phyloP scores from a whole-genome alignment of 2,329 filamentous ascomycete species.

The Phialophora tarda region DNA sequence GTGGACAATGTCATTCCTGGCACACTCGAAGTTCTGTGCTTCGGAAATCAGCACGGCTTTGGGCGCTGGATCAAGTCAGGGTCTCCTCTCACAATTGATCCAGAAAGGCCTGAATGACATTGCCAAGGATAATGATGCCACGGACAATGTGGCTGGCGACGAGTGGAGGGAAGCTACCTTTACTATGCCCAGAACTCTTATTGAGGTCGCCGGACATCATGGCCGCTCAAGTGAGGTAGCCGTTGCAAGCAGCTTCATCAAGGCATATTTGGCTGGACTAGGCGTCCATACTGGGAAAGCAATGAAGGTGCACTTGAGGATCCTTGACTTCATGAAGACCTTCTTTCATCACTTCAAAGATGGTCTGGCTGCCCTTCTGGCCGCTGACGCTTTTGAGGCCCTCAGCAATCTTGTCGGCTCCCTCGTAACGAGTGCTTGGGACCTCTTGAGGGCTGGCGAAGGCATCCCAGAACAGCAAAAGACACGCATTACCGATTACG shows the following conservation, averaged over 20 bases:
- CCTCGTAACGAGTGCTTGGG: constrained; percentile 73
- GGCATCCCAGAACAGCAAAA: constrained; percentile 75
- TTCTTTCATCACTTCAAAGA: constrained; percentile 85
- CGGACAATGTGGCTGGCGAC: constrained; percentile 71
- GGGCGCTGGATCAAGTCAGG: constrained; percentile 94
- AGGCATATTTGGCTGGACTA: constrained; percentile 86
- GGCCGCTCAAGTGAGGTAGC: constrained; percentile 76
- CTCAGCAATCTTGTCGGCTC: constrained; percentile 85
- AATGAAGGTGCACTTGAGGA: constrained; percentile 79
- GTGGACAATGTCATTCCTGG: constrained; percentile 81
- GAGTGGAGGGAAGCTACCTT: constrained; percentile 92
- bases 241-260: constrained; percentile 79
- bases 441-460: constrained; percentile 68
- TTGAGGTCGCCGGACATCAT: constrained; percentile 36
- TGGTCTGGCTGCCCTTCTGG: constrained; percentile 82
- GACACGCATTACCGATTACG: constrained; percentile 86
- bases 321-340: constrained; percentile 85
- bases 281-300: constrained; percentile 81
- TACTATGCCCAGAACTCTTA: constrained; percentile 78
- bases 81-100: constrained; percentile 89
- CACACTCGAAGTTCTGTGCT: constrained; percentile 75
- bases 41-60: constrained; percentile 87
- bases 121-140: constrained; percentile 62
- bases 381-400: constrained; percentile 82
- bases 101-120: constrained; percentile 88